A percentile compares a stretch with the other conserved stretches of the same genome.
Evolutionary conservation across 169 alveolate genomes (phyloP).

Genomic region (Neospora caninum): DNA sequence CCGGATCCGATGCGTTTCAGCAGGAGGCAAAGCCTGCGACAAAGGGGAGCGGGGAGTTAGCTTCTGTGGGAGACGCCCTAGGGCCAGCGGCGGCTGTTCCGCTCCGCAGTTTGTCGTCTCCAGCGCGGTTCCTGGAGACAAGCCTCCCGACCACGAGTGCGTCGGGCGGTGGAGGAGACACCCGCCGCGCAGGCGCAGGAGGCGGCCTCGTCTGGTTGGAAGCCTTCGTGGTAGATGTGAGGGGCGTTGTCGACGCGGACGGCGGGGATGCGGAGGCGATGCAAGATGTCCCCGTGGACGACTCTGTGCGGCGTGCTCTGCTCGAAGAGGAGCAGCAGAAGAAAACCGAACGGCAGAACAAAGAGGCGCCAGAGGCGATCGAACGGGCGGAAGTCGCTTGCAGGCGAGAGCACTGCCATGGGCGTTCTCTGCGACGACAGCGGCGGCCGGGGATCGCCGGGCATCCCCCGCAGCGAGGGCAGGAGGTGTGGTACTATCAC

Average conservation of each 20-base stretch:
- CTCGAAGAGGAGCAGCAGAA: background rate
- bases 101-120: too few relatives aligned
- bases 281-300: constrained; percentile 61
- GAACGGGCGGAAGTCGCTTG: background rate
- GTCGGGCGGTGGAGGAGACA: constrained; percentile 63
- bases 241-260: constrained; percentile 47
- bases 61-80: background rate
- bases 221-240: constrained; percentile 43
- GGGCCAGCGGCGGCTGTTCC: too few relatives aligned
- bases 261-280: constrained; percentile 62
- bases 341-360: background rate
- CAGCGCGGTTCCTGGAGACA: background rate
- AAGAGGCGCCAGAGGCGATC: background rate
- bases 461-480: too few relatives aligned
- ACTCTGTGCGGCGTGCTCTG: constrained; percentile 15
- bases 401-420: too few relatives aligned
- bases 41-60: background rate
- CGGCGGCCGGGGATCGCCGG: too few relatives aligned
- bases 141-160: constrained; percentile 49
- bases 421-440: too few relatives aligned
- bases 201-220: constrained; percentile 65
- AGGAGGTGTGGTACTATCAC: too few relatives aligned
- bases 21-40: background rate
- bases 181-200: constrained; percentile 51
- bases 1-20: background rate